Base-by-base conservation (phyloP, 2,329 filamentous ascomycete genomes). In the Botryosphaeria dothidea region DNA sequence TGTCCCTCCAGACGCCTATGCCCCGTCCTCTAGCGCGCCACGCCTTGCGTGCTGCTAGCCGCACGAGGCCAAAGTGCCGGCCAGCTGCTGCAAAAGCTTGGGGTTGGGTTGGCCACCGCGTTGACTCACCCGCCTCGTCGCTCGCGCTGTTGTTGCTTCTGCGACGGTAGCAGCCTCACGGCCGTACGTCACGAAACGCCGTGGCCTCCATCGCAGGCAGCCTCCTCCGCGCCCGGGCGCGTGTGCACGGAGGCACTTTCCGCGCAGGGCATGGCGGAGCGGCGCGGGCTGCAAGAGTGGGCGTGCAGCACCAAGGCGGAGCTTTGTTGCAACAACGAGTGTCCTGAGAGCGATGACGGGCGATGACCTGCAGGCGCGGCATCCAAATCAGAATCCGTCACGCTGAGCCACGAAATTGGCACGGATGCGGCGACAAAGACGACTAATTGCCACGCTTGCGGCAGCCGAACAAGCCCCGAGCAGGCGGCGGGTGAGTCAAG, bases 61-160 rank as follows among this genome's bases (percentile, higher is more conserved):
- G 65, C 67, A 63, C 66, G 63, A 38, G 49, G 63, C 54, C 29
- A 46, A 66, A 66, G 43, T 23, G 65, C 66, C 54, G 52, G 9
- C n/a, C 34, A 29, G 29, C 2, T 31, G 48, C 48, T 51, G 48
- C 48, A 17, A 25, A 25, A 21, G 13, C 34, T 31, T 43, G 31
- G 31, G 13, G 31, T 17, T 19, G 36, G 31, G 56, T 46, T 58
- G 27, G 56, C 56, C 56, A 60, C 56, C 38, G 56, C 38, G 38
- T 60, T 60, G 56, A 60, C 25, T 60, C 56, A 60, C 56, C 36
- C 46, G 25, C 56, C 36, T 34, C 51, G n/a, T 15, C 51, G 51
- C 27, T 17, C 38, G 17, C 17, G n/a, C 38, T 13, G 38, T 41
- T 41, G 38, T 27, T 57, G 54, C 54, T 43, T 41, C 56, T 46